Evolutionary conservation across 1,284 basidiomycete genomes (phyloP), one percentile per base, ranked within the genome.

Genomic region (Microbotryum silenes-acaulis): DNA sequence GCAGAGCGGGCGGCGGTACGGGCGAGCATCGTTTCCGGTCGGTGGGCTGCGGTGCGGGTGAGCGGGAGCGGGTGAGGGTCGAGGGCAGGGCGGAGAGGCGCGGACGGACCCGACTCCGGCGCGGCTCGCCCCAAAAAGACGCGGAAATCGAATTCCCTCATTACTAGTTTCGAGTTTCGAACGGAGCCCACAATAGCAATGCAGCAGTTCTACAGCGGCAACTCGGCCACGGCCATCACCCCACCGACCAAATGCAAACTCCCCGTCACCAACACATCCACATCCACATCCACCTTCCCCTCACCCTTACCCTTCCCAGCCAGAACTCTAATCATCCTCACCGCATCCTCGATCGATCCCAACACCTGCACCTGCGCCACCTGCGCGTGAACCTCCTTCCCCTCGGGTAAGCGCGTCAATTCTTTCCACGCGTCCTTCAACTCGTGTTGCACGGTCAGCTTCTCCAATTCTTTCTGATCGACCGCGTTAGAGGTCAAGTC

Each of bases 211-310:
- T 51, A 64, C 31, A 67, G 23, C 0, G 60, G 60, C n/a, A 97
- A 75, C 25, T 83, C 85, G 9, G 90, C 88, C 5, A 90, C 90
- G 72, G 94, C 91, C 72, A 98, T 89, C 10, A 94, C 80, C 2
- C 96, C 96, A 25, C 96, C 96, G 7, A 98, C 87, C 18, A 99
- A 81, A 77, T 96, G 93, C 69, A 99, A 75, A 75, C 92, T 97
- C 4, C 96, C 96, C 2, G 89, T 83, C 1, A 96, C 91, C 27
- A 98, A 79, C 18, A 92, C 84, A 64, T 88, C 79, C 1, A 82
- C 74, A 23, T 88, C 79, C 25, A 25, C 25, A 3, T 25, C 25
- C 25, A 25, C 25, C 25, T 25, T 25, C 25, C 25, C 25, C 25
- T 25, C 25, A 25, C 25, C 25, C 25, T 25, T 2, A 25, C 25